phyloP scores from a whole-genome alignment of 805 yeast species.

The Suhomyces vadensis region DNA sequence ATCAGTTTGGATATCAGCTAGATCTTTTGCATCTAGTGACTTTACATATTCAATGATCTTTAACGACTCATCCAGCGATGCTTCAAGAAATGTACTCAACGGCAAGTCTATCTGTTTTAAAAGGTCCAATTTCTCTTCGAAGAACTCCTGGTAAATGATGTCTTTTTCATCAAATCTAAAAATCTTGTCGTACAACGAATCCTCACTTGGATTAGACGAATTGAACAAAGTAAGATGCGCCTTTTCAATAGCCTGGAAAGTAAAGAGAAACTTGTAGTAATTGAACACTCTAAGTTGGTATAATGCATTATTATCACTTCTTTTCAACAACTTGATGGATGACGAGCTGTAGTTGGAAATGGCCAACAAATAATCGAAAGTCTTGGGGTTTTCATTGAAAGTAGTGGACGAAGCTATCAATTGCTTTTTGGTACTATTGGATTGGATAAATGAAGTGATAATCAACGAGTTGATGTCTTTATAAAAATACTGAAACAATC shows the following conservation, averaged over 20 bases:
- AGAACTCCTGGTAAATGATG: slow-evolving; percentile 34
- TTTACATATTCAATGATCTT: slow-evolving; percentile 18
- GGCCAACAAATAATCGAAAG: slow-evolving; percentile 42
- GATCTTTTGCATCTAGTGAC: slow-evolving; percentile 16
- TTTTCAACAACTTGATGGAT: slow-evolving; percentile 35
- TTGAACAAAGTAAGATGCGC: slow-evolving; percentile 35
- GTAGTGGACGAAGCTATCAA: slow-evolving; percentile 31
- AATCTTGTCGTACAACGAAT: slow-evolving; percentile 38
- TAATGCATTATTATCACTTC: slow-evolving; percentile 39
- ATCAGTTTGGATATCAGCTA: slow-evolving; percentile 18
- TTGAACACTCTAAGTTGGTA: slow-evolving; percentile 42
- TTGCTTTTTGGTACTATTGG: slow-evolving; percentile 40
- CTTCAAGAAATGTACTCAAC: slow-evolving; percentile 32
- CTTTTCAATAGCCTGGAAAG: slow-evolving; percentile 32
- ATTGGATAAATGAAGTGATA: slow-evolving; percentile 35
- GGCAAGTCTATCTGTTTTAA: slow-evolving; percentile 29
- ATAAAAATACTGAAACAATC: slow-evolving; percentile 36
- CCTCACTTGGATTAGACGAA: slow-evolving; percentile 27
- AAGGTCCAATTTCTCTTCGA: slow-evolving; percentile 33
- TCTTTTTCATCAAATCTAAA: slow-evolving; percentile 42
- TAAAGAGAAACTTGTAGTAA: slow-evolving; percentile 39
- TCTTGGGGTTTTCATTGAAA: slow-evolving; percentile 30
- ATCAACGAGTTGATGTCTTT: slow-evolving; percentile 39
- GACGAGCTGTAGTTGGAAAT: slow-evolving; percentile 41
- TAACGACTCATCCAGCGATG: neutral